Percentiles rank a stretch among this genome's conserved stretches.
These are phyloP conservation scores for Psilocybe azurescens DNA, from an alignment of 768 basidiomycete species.

Conservation along the genomic window DNA sequence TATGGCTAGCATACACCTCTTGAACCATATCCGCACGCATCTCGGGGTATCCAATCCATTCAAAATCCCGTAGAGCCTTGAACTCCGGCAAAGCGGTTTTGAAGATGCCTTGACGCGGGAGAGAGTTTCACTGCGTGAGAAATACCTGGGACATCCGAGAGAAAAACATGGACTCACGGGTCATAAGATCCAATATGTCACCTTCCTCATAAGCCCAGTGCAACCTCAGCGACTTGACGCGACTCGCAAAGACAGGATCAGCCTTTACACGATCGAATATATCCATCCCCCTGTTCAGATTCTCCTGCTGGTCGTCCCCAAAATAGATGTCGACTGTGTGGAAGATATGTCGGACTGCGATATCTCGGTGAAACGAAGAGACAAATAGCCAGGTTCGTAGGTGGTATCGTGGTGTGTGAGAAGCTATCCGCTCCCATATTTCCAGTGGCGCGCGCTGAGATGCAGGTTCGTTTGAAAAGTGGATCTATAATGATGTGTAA, in stretches of 20 bases:
- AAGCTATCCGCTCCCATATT: constrained; percentile 71
- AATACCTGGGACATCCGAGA: background rate
- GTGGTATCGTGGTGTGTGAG: constrained; percentile 65
- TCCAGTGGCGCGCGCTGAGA: constrained; percentile 67
- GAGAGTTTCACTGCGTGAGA: background rate
- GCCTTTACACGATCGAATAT: constrained; percentile 70
- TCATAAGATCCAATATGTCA: constrained; percentile 67
- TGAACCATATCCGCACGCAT: constrained; percentile 71
- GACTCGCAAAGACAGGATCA: constrained; percentile 63
- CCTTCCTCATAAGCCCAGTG: constrained; percentile 77
- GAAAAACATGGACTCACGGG: constrained; percentile 39
- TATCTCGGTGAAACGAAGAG: constrained; percentile 66
- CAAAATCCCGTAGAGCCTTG: constrained; percentile 63
- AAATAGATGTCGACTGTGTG: constrained; percentile 72
- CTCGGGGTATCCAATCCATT: constrained; percentile 82
- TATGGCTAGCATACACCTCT: constrained; percentile 56
- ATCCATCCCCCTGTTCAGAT: constrained; percentile 64
- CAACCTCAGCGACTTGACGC: constrained; percentile 61
- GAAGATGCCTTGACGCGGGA: constrained; percentile 53
- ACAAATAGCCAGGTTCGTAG: constrained; percentile 74
- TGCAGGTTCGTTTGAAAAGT: constrained; percentile 58
- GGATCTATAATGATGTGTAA: constrained; percentile 43
- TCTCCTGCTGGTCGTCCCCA: constrained; percentile 62
- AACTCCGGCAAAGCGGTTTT: constrained; percentile 68
- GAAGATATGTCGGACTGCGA: constrained; percentile 69